Evolutionary conservation across 768 basidiomycete genomes (phyloP), one percentile per base, ranked within the genome.

Genomic region (Mycena vitilis): DNA sequence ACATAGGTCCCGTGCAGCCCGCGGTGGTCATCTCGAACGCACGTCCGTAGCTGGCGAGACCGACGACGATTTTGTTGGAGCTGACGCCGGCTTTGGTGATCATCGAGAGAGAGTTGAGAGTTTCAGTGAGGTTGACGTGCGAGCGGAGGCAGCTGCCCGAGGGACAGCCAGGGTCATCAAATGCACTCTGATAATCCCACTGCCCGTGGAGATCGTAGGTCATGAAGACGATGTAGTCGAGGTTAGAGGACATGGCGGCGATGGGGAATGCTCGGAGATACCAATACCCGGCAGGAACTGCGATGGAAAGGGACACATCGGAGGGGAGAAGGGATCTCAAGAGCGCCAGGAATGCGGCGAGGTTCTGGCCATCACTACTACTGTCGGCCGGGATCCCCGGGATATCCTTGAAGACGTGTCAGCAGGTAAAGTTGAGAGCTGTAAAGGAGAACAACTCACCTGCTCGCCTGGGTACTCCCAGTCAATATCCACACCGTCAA

Each of bases 401-500:
- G 30, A 61, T 40, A n/a, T 61, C 60, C 38, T 40, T 4, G 40
- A 40, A 40, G 10, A 40, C 10, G 40, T 9, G 4, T 40, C 40
- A 40, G 7, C 40, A 40, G 10, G 40, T 40, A 40, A 40, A 40
- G 10, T 9, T 40, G 40, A n/a, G n/a, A n/a, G 15, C 7, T 40
- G 40, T 9, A 2, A 40, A 4, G 40, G 40, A 40, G 10, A 40
- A 40, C 5, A 40, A 40, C 5, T 9, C 10, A 40, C 40, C 40
- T 70, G 45, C 63, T 85, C 85, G 47, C 90, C 93, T 44, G 96
- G 96, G 79, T 96, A 98, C 80, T 97, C 96, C 95, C 95, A 96
- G 77, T 95, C 95, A 72, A 98, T 90, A 77, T 98, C 96, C 73
- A 98, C 90, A 5, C 96, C 96, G 74, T 98, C 95, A 13, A 98